phyloP scores from a whole-genome alignment of 148 eudicot species.

The Rhododendron mucronatum region DNA sequence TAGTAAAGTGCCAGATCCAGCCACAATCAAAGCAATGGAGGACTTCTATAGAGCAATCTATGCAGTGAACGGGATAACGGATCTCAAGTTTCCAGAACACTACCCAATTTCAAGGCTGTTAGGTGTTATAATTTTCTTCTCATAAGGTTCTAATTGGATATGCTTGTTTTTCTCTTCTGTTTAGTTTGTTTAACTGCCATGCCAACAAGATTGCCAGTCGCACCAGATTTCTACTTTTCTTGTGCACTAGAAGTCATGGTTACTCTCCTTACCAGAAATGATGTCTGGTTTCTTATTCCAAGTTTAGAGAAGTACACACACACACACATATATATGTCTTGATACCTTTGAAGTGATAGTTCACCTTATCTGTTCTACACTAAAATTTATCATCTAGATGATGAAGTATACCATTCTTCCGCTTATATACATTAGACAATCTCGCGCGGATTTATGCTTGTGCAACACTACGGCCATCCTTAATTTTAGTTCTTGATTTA shows the following conservation, averaged over 20 bases:
- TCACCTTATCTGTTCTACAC: neutral
- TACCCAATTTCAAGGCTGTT: slow-evolving; percentile 74
- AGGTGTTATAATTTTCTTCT: slow-evolving; percentile 36
- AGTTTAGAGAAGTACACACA: neutral
- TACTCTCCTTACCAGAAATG: neutral
- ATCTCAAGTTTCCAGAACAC: slow-evolving; percentile 76
- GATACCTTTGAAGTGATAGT: neutral
- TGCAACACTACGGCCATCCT: neutral
- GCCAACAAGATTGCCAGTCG: neutral
- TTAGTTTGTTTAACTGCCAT: neutral
- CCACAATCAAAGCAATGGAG: slow-evolving; percentile 85
- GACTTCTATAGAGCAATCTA: slow-evolving; percentile 82
- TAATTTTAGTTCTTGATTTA: slow-evolving; percentile 18
- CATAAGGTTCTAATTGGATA: neutral
- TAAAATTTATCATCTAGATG: neutral
- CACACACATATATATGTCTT: neutral
- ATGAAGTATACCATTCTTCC: neutral
- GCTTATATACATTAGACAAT: neutral
- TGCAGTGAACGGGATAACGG: slow-evolving; percentile 64
- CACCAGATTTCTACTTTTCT: neutral
- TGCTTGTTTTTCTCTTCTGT: neutral
- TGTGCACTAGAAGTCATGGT: neutral
- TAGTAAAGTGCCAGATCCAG: slow-evolving; percentile 75
- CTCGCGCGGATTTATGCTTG: neutral
- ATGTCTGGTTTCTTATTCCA: neutral